Evolutionary conservation across 2,329 filamentous ascomycete species (phyloP), one percentile per base, ranked within the genome.

Genomic region (Phyllosticta ampelicida): DNA sequence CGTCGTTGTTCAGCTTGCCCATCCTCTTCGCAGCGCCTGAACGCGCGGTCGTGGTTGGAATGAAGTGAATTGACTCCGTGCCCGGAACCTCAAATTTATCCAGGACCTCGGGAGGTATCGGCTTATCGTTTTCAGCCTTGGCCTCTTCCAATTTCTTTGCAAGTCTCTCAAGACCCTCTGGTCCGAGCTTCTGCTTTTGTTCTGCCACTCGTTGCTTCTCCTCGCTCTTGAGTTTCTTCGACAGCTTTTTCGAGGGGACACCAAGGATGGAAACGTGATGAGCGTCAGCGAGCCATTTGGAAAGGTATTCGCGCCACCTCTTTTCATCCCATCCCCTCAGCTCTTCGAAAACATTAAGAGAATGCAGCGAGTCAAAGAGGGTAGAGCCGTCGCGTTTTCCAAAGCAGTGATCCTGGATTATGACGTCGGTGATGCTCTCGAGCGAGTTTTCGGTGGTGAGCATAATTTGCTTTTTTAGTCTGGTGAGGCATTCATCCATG

Each of bases 21-120:
- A 90, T 75, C 62, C 83, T 79, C 65, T 85, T 81, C 13, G 91
- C 94, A 60, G 85, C 75, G 28, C 94, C 94, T 52, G 89, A 86
- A 23, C 90, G 83, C 30, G 91, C 94, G 18, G 90, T 95, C 6
- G 81, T 84, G 0, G 90, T 94, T 62, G 90, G 82, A 65, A 96
- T 95, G 72, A 99, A 97, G 69, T 96, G 90, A 54, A 99, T 96
- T 0, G 90, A 95, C 9, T 95, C 88, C 0, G 89, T 89, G 29
- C 85, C 81, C 0, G 94, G 94, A 10, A 97, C 88, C 49, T 82
- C 77, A 77, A 95, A 96, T 56, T 83, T 78, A 60, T 90, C 86
- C 13, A 99, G 79, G n/a, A 96, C 75, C 2, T 87, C 83, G 21
- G 83, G 78, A 0, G 94, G 94, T 59, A 99, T 95, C 8, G 89